Evolutionary conservation across 1,139 yeast species (phyloP), one percentile per base, ranked within the genome.

Genomic region (Candida sp.): DNA sequence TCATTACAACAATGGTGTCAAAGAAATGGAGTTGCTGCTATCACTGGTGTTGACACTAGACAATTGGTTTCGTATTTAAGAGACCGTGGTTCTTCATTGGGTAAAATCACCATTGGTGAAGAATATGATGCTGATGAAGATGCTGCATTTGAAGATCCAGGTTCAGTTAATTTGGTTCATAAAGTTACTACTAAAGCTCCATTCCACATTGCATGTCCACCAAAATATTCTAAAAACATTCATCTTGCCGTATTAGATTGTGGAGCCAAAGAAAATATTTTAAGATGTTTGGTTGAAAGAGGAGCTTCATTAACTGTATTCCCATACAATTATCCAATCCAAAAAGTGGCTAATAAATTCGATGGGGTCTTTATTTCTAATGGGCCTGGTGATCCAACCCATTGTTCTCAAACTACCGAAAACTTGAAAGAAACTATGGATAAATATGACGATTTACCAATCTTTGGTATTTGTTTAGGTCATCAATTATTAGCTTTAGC

Each of bases 371-470:
- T 93, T 71, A 82, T 93, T 54, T 88, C 97, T 41, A 93, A 93
- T 64, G 99, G 99, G 42, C 99, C 99, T 40, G 99, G 99, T 59
- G 97, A 93, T 69, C 99, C 99, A 61, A 87, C 96, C 43, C 96
- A 88, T 68, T 91, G 98, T 73, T 66, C 86, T 36, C 63, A 81
- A 38, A 93, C 99, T 12, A 89, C 88, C 39, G 79, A 77, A 55
- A 82, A 84, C 68, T 77, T 93, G 65, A 80, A 77, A 60, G 74
- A 80, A 60, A 81, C 95, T 46, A 84, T 93, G 84, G 77, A 78
- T 37, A 50, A 57, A 34, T 62, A 77, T 46, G 77, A 73, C 49
- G 79, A 87, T 35, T 80, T 95, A 49, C 99, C 99, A 45, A 87
- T 93, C 52, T 91, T 93, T 62, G 99, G 99, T 52, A 93, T 93